A percentile compares a stretch with the other conserved stretches of the same genome.
These are phyloP conservation scores for Colletotrichum plurivorum DNA, from an alignment of 2,329 filamentous ascomycete species.

Conservation along the genomic window DNA sequence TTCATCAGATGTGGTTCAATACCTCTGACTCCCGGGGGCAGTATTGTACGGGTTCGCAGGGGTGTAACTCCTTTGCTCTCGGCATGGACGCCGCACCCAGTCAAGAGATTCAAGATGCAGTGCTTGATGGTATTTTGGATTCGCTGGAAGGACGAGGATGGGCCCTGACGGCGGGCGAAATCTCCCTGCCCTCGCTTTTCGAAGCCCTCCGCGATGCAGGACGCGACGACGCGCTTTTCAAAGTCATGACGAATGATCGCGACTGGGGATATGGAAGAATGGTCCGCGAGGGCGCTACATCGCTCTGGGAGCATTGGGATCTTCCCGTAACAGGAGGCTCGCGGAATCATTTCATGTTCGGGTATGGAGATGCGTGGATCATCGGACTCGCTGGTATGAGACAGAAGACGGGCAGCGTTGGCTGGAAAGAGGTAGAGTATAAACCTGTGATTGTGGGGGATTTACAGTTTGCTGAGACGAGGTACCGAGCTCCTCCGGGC, in stretches of 20 bases:
- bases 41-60: conserved; percentile 31
- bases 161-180: conserved; percentile 30
- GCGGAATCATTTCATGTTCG: conserved; percentile 40
- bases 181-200: conserved; percentile 33
- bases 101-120: neutral
- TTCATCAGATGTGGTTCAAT: conserved; percentile 35
- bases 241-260: conserved; percentile 23
- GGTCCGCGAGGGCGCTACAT: conserved; percentile 29
- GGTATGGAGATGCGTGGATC: conserved; percentile 31
- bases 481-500: neutral
- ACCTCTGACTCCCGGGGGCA: neutral
- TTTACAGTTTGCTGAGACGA: conserved; percentile 31
- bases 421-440: conserved; percentile 31
- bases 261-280: conserved; percentile 28
- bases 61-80: conserved; percentile 31
- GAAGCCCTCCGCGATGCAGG: conserved; percentile 12
- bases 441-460: conserved; percentile 25
- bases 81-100: conserved; percentile 17
- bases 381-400: conserved; percentile 21
- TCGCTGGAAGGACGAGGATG: conserved; percentile 16
- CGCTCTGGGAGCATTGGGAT: conserved; percentile 41
- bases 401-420: neutral
- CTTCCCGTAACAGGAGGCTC: conserved; percentile 27
- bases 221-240: conserved; percentile 27
- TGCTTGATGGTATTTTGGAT: conserved; percentile 13